Conservation (phyloP, 2,329 filamentous ascomycete genomes). For the Neonectria sp. region DNA sequence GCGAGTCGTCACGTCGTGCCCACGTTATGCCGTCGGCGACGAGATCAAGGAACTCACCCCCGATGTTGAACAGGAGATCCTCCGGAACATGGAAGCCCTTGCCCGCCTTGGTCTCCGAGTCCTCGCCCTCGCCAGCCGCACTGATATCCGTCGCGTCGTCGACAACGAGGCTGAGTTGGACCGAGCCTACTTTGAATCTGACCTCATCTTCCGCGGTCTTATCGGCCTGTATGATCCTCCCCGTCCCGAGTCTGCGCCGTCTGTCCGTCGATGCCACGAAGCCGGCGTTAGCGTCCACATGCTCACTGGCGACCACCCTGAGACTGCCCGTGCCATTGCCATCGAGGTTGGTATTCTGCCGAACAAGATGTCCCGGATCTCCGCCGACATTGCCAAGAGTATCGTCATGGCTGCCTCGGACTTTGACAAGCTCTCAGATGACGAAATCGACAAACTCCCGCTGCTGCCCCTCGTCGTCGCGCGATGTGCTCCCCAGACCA, state of each 20-base stretch:
- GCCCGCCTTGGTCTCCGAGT: constrained; percentile 78
- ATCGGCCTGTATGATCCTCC: constrained; percentile 83
- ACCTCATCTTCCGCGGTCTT: constrained; percentile 77
- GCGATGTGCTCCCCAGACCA: constrained; percentile 78
- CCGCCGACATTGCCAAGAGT: constrained; percentile 68
- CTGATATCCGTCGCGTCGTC: constrained; percentile 54
- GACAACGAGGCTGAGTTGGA: constrained; percentile 60
- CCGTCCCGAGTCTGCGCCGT: constrained; percentile 74
- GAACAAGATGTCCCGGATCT: constrained; percentile 63
- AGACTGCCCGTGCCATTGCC: constrained; percentile 76
- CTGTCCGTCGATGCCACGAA: constrained; percentile 70
- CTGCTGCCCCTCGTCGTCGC: constrained; percentile 78
- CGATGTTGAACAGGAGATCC: constrained; percentile 68
- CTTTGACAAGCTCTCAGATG: constrained; percentile 76
- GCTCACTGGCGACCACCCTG: constrained; percentile 79
- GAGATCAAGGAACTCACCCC: constrained; percentile 65
- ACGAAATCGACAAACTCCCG: constrained; percentile 74
- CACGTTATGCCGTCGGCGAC: constrained; percentile 61
- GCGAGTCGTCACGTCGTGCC: constrained; percentile 76
- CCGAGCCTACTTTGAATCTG: constrained; percentile 71
- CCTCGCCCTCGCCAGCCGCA: constrained; percentile 73
- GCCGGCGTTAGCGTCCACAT: constrained; percentile 78
- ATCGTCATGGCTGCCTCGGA: constrained; percentile 79
- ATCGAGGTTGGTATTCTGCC: constrained; percentile 75
- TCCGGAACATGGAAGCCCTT: constrained; percentile 78